A percentile compares a stretch with the other conserved stretches of the same genome.
Conservation (phyloP, 2,329 filamentous ascomycete species). For the Colletotrichum acutatum region DNA sequence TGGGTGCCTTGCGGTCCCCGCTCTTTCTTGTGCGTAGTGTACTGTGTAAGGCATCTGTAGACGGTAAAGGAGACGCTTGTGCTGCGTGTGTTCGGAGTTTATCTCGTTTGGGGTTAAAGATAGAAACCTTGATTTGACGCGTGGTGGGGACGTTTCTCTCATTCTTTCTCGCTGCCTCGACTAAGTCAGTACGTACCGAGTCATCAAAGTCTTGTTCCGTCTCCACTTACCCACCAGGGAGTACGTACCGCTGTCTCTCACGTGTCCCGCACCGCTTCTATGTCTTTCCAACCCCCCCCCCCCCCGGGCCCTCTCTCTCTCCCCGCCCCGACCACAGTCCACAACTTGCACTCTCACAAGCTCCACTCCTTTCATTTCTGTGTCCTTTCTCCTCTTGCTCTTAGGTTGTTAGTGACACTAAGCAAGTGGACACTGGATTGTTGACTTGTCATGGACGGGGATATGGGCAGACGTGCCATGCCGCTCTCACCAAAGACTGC, state of each 20-base stretch:
- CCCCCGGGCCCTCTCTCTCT: background rate
- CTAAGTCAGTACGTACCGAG: too few relatives aligned
- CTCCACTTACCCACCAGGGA: background rate
- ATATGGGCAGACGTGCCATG: background rate
- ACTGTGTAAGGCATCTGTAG: too few relatives aligned
- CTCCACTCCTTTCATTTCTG: background rate
- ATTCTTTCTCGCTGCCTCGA: background rate
- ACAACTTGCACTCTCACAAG: background rate
- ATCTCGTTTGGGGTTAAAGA: conserved; percentile 34
- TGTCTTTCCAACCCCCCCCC: background rate
- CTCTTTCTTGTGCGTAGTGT: background rate
- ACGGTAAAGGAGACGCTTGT: background rate
- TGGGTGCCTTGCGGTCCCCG: conserved; percentile 1
- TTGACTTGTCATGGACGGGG: background rate
- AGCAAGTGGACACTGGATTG: background rate
- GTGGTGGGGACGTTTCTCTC: conserved; percentile 18
- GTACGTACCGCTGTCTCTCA: background rate
- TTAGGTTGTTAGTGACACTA: background rate
- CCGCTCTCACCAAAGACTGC: background rate
- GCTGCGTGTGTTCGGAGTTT: conserved; percentile 35
- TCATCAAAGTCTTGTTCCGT: background rate
- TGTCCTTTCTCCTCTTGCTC: background rate
- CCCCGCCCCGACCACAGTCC: background rate
- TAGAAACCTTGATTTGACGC: conserved; percentile 34
- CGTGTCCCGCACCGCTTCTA: background rate